phyloP scores from a whole-genome alignment of 345 rosid genomes.

The Rhizophora apiculata region DNA sequence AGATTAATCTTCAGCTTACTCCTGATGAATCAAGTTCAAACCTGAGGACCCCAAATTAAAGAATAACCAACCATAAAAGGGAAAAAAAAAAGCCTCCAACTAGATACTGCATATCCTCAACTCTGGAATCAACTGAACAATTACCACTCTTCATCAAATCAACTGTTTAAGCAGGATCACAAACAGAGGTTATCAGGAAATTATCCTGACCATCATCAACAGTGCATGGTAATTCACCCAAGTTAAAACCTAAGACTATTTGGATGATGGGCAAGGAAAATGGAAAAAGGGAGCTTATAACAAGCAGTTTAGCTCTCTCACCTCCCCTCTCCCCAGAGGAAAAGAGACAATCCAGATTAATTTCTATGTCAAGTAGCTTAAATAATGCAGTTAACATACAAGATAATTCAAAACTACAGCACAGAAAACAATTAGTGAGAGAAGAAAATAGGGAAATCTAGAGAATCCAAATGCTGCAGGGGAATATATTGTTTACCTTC shows the following conservation, averaged over 20 bases:
- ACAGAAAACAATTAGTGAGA: constrained; percentile 4
- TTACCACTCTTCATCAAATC: not conserved
- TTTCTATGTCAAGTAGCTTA: not conserved
- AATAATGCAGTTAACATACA: not conserved
- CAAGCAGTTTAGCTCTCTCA: not conserved
- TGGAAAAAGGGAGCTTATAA: not conserved
- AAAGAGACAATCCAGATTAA: too few species aligned
- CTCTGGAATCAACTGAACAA: not conserved
- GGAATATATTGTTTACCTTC: constrained; percentile 47
- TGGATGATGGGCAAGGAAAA: too few species aligned
- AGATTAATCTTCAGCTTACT: too few species aligned
- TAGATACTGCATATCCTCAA: not conserved
- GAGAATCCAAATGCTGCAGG: constrained; percentile 1
- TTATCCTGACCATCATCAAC: not conserved
- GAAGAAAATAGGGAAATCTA: not conserved
- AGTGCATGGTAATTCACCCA: too few species aligned
- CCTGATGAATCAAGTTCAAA: too few species aligned
- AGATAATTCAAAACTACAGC: not conserved
- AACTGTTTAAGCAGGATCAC: not conserved
- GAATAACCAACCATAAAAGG: not conserved
- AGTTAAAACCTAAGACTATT: too few species aligned
- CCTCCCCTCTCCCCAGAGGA: too few species aligned
- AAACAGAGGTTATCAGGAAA: not conserved
- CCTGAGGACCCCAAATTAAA: too few species aligned
- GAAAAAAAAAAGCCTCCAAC: not conserved